Conservation (phyloP, 2,329 filamentous ascomycete genomes). For the Albifimbria verrucaria region DNA sequence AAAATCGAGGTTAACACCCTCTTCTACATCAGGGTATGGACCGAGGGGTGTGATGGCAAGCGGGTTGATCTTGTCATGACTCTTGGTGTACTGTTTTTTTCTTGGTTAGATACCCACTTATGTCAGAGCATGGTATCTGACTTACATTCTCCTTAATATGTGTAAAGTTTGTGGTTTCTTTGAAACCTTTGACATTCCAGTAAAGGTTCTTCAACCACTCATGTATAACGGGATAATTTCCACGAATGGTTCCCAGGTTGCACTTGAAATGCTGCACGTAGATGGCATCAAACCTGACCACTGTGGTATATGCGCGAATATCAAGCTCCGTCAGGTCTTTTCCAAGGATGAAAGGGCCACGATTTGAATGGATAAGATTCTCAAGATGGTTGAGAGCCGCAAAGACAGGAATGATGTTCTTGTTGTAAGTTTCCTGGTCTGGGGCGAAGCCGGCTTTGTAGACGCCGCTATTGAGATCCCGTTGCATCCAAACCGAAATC, state of each 20-base stretch:
- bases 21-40: slow-evolving; percentile 20
- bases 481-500: slow-evolving; percentile 65
- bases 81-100: slow-evolving; percentile 21
- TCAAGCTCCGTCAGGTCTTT: slow-evolving; percentile 64
- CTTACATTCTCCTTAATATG: slow-evolving; percentile 62
- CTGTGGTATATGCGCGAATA: slow-evolving; percentile 62
- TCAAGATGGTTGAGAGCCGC: slow-evolving; percentile 63
- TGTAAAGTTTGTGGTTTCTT: slow-evolving; percentile 58
- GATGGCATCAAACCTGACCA: slow-evolving; percentile 64
- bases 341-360: slow-evolving; percentile 60
- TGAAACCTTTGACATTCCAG: slow-evolving; percentile 55
- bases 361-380: slow-evolving; percentile 41
- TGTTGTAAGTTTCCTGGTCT: slow-evolving; percentile 62
- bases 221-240: slow-evolving; percentile 64
- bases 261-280: slow-evolving; percentile 67
- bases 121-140: not conserved
- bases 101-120: not conserved
- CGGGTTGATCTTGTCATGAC: slow-evolving; percentile 20
- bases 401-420: slow-evolving; percentile 60
- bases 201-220: slow-evolving; percentile 67
- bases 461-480: slow-evolving; percentile 43
- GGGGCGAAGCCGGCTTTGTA: slow-evolving; percentile 62
- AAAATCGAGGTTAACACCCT: slow-evolving; percentile 16
- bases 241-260: slow-evolving; percentile 60
- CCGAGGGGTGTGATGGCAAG: slow-evolving; percentile 22